phyloP scores from a whole-genome alignment of 1,284 basidiomycete species.

The Microstroma glucosiphilum region DNA sequence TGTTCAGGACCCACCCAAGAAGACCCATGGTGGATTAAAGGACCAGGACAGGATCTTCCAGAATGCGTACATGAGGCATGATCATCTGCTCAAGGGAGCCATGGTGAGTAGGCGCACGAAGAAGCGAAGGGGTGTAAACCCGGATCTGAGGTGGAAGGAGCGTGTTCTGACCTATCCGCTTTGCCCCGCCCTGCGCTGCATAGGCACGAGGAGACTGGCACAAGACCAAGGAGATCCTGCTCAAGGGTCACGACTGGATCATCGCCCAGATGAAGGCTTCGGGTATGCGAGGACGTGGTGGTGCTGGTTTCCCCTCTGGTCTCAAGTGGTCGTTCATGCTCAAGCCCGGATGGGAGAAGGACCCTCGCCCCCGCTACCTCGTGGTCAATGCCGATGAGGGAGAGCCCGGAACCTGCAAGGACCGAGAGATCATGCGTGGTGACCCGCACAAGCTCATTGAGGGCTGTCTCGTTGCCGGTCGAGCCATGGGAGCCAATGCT shows the following conservation, averaged over 20 bases:
- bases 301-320: constrained; percentile 93
- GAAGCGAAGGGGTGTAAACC: too few species aligned
- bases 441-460: constrained; percentile 98
- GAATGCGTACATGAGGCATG: constrained; percentile 49
- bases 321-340: constrained; percentile 98
- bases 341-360: constrained; percentile 96
- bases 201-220: constrained; percentile 96
- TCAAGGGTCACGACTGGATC: constrained; percentile 95
- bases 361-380: constrained; percentile 83
- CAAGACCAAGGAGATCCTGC: constrained; percentile 86
- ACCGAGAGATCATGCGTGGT: constrained; percentile 93
- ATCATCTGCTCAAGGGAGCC: constrained; percentile 48
- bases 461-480: constrained; percentile 94
- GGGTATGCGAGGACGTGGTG: constrained; percentile 88
- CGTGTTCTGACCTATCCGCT: too few species aligned
- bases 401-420: constrained; percentile 98
- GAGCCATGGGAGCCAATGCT: constrained; percentile 92
- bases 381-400: constrained; percentile 99
- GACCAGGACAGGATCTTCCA: constrained; percentile 52
- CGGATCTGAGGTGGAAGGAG: too few species aligned
- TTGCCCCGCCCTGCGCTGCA: neutral
- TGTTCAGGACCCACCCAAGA: constrained; percentile 44
- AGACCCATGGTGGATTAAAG: constrained; percentile 41
- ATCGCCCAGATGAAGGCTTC: constrained; percentile 94
- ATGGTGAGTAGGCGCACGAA: constrained; percentile 15